Base-by-base conservation (phyloP, 2,329 filamentous ascomycete genomes). In the Thermothelomyces thermophilus region DNA sequence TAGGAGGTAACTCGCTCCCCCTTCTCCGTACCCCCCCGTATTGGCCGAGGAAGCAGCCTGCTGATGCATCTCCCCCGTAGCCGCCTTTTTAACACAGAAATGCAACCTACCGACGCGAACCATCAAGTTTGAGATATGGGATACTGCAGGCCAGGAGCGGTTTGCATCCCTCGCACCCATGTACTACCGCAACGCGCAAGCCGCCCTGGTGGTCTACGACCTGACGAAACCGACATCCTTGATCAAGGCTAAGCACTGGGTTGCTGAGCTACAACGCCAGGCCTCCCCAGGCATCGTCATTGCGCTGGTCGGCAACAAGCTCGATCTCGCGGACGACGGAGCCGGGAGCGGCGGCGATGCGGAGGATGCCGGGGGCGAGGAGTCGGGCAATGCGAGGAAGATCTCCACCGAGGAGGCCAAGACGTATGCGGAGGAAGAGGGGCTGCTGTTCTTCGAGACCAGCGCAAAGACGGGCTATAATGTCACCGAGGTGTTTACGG, bases 181-280 rank as follows among this genome's bases (percentile, higher is more conserved):
- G 93, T 98, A 98, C 79, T 97, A 97, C 76, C 90, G 91, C 71
- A 97, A 98, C 68, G 93, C 93, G 45, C 91, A 97, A 73, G 90
- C 90, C 57, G 93, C 93, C 13, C 86, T 98, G 60, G 91, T 98
- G 55, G 91, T 97, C 67, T 98, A 97, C 80, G 91, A 98, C 67
- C 84, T 98, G 62, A 98, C 93, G 56, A 97, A 97, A 71, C 87
- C 90, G 37, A 93, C 89, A 43, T 95, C 90, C 41, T 83, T 98
- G 60, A 83, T 89, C 70, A 97, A 98, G 74, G 93, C 93, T 46
- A 95, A 95, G 73, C 91, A 97, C 76, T 98, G 91, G 91, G 90
- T 98, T 49, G 91, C 91, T 50, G 91, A 98, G 72, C 80, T 98
- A 50, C 91, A 97, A 73, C 83, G 91, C 64, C 93, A 98, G 72